Base-by-base conservation (phyloP, 495 filamentous ascomycete species). In the Cercophora sp. region DNA sequence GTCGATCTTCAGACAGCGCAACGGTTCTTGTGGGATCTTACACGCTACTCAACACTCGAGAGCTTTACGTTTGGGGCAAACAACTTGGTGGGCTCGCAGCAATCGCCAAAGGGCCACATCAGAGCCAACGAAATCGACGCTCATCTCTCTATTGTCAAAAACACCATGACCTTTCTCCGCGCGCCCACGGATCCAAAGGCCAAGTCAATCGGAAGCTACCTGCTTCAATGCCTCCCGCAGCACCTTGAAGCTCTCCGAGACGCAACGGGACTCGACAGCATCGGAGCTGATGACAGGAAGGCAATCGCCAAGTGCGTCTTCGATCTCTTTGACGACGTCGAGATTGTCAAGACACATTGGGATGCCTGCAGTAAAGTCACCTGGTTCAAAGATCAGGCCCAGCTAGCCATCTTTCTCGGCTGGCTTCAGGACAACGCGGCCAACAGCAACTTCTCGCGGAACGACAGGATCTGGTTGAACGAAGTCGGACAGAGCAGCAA, bases 21-120 rank as follows among this genome's bases (percentile, higher is more conserved):
- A 25, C 35, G 48, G 11, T 51, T 51, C 16, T 31, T 51, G 11
- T 51, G 48, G 48, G 48, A 51, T 20, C 48, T 51, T 5, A 42
- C 48, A 22, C 16, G 19, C 11, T 41, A 40, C 36, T 42, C 36
- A 41, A 32, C 48, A 4, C 31, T 42, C 34, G 48, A 51, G 4
- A 43, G n/a, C 22, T 51, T 51, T 37, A 19, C 22, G n/a, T 51
- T 51, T 18, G 1, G 32, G 27, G 11, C 45, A 8, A 22, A 35
- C 27, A 36, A 11, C 13, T n/a, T 36, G 32, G 32, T 10, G 32
- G 32, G 13, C 9, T 36, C 32, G 32, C 3, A 36, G 32, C 32
- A 36, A 16, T 36, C 32, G 18, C 32, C 32, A 36, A 36, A 36
- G 32, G 32, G 32, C 9, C 32, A 36, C 32, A 36, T 36, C 32